Evolutionary conservation across 1,139 yeast genomes (phyloP), one percentile per base, ranked within the genome.

Genomic region (Diutina mesorugosa): DNA sequence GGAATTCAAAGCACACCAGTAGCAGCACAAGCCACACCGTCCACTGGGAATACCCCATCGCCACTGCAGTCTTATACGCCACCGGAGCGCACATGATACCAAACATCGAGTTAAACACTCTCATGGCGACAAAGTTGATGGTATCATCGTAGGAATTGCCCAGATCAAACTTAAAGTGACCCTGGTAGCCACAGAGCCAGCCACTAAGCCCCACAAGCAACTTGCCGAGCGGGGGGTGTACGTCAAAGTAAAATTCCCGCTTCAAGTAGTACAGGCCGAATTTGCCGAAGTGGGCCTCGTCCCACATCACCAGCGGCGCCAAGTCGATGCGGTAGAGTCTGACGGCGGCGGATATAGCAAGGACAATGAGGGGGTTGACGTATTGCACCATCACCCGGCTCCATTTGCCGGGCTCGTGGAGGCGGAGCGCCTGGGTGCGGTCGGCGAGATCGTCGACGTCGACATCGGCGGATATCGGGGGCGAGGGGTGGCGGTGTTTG

Each of bases 251-350:
- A 64, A 82, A 82, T 61, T 84, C 87, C 62, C 82, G 83, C 58
- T 78, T 77, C 59, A 84, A 71, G 65, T 85, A 85, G 61, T 81
- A 74, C 2, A 85, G 78, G 5, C 86, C 87, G 65, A 82, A 82
- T 63, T 82, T 81, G 14, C 85, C 87, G 71, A 87, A 87, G 73
- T 89, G 97, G 8, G 97, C 97, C 67, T 90, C 97, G 70, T 91
- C 99, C 99, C 99, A 93, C 8, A 90, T 85, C 10, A 95, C 97
- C 48, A 74, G 70, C 56, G 79, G 71, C 47, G 87, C 76, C 38
- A 72, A 75, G 57, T 84, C 87, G 57, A 93, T 87, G 45, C 77
- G 76, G 64, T 85, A 80, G 53, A 89, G 74, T 57, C 98, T 79
- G 10, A 90, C 77, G 61, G 79, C 79, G 14, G 87, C 80, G 1